Evolutionary conservation across 2,329 filamentous ascomycete genomes (phyloP).

Genomic region (Aphanocladium album): DNA sequence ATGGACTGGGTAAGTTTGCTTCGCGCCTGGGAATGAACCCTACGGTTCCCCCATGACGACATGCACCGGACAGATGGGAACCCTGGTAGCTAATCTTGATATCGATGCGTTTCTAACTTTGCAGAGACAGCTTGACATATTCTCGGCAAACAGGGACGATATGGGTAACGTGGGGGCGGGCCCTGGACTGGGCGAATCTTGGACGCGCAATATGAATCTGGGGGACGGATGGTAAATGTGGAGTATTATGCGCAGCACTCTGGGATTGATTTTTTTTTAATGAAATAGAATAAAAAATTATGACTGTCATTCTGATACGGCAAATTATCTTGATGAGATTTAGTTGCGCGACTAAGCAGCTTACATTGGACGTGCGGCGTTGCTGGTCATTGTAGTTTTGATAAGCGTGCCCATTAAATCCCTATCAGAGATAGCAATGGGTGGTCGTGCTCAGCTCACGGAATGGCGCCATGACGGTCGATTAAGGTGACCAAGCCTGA

Average conservation of each 20-base stretch:
- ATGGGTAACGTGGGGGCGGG: neutral
- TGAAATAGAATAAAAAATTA: neutral
- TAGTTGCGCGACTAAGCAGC: too few species aligned
- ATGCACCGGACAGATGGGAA: neutral
- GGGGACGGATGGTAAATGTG: slow-evolving; percentile 5
- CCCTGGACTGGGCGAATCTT: neutral
- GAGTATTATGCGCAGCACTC: neutral
- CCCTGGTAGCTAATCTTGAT: neutral
- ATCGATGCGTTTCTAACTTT: neutral
- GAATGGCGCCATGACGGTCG: neutral
- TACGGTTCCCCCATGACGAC: neutral
- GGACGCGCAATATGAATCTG: slow-evolving; percentile 1
- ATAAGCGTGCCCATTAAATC: neutral
- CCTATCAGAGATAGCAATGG: neutral
- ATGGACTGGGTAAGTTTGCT: slow-evolving; percentile 35
- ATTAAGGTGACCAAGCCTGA: neutral
- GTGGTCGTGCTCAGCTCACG: neutral
- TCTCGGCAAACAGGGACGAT: neutral
- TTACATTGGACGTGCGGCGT: neutral
- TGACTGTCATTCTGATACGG: neutral
- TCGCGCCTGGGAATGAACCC: neutral
- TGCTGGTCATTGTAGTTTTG: neutral
- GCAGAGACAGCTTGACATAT: neutral
- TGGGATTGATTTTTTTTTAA: too few species aligned
- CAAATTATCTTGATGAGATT: too few species aligned